Evolutionary conservation across 192 early-diverging fungal genomes (phyloP).

Genomic region (Spinellus fusiger): DNA sequence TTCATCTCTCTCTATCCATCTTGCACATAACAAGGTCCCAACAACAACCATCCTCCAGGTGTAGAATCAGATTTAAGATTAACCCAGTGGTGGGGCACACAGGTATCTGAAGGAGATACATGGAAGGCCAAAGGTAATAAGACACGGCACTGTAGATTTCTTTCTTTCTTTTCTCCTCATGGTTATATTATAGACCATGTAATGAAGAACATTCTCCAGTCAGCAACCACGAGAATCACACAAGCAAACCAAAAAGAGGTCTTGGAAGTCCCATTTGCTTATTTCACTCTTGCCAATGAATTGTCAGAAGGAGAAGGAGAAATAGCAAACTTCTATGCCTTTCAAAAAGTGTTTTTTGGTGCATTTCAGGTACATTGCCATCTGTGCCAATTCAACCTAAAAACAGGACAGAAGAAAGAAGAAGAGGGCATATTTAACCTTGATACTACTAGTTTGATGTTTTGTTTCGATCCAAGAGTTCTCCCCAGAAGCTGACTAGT

Average conservation of each 20-base stretch:
- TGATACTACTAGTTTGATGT: slow-evolving; percentile 47
- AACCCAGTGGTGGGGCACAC: slow-evolving; percentile 33
- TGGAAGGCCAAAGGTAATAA: slow-evolving; percentile 60
- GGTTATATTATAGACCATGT: slow-evolving; percentile 24
- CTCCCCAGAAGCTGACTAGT: slow-evolving; percentile 14
- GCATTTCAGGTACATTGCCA: slow-evolving; percentile 56
- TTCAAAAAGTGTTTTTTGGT: slow-evolving; percentile 57
- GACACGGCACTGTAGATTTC: not conserved
- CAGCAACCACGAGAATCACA: slow-evolving; percentile 10
- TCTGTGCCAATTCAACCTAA: too few relatives aligned
- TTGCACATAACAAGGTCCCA: slow-evolving; percentile 7
- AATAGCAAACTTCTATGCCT: slow-evolving; percentile 46
- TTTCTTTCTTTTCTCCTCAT: not conserved
- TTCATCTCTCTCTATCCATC: not conserved
- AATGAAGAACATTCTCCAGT: slow-evolving; percentile 21
- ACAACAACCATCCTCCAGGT: slow-evolving; percentile 13
- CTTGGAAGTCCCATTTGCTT: slow-evolving; percentile 6
- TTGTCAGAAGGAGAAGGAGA: slow-evolving; percentile 22
- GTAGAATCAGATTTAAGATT: slow-evolving; percentile 19
- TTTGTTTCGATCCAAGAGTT: slow-evolving; percentile 34
- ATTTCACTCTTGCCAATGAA: slow-evolving; percentile 26
- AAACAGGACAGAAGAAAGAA: not conserved
- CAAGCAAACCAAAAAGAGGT: slow-evolving; percentile 12
- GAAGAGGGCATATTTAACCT: not conserved
- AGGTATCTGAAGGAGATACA: slow-evolving; percentile 31